Evolutionary conservation across 1,139 yeast genomes (phyloP), one percentile per base, ranked within the genome.

Genomic region (Zygosaccharomyces pseudobailii): DNA sequence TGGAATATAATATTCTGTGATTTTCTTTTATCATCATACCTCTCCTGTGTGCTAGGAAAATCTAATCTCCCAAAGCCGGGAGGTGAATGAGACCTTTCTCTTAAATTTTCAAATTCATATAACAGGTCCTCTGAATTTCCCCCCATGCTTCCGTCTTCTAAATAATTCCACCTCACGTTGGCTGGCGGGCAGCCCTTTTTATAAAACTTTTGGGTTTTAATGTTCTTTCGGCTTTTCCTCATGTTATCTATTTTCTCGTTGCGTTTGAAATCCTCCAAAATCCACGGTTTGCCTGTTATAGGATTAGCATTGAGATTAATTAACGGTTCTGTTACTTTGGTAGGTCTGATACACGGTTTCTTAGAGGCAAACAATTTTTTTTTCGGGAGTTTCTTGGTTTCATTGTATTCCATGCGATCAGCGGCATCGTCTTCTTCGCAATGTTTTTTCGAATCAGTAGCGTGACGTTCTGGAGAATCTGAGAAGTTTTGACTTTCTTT

Each of bases 41-140:
- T 61, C 57, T 80, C 82, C 53, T 80, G 86, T 0, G 86, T 79
- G 13, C 69, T 68, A 1, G 87, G 86, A 55, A 83, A 82, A 50
- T 80, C 86, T 36, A 82, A 73, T 38, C 74, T 65, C 65, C 79
- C 82, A 62, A 75, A 80, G 1, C 87, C 87, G 2, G 85, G 85
- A 1, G 87, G 87, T 3, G 84, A 77, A 43, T 76, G 77, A 23
- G 78, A 75, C 56, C 76, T 69, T 44, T 71, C 74, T 45, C 62
- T 65, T 54, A 68, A 32, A 55, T 65, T 59, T 35, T 59, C 62
- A 49, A 59, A 58, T 4, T 53, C 51, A 19, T 49, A 45, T 4
- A 51, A 54, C n/a, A 43, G 42, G 6, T 40, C 45, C 3, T 42
- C 42, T 7, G 10, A 21, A 24, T 25, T 30, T 4, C 19, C 30